Conservation (phyloP, 2,329 filamentous ascomycete genomes). For the Sarocladium strictum region DNA sequence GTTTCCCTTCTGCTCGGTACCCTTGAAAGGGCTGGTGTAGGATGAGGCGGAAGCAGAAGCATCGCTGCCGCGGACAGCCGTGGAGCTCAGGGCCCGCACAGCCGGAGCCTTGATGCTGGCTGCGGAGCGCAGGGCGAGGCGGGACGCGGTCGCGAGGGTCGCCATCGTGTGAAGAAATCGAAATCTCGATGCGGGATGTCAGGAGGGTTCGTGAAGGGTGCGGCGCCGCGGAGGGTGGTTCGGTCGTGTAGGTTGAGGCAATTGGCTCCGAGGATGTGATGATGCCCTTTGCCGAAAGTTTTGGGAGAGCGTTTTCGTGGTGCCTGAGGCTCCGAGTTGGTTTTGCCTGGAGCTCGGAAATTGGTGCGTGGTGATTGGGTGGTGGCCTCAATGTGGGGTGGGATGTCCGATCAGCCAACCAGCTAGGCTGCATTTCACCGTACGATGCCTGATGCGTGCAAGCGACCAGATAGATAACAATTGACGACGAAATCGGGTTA, state of each 20-base stretch:
- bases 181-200: conserved; percentile 14
- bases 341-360: conserved; percentile 34
- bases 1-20: conserved; percentile 49
- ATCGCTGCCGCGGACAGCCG: conserved; percentile 37
- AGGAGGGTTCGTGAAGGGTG: conserved; percentile 15
- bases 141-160: conserved; percentile 62
- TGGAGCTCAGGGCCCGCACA: conserved; percentile 52
- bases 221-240: neutral
- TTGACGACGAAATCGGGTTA: too few species aligned
- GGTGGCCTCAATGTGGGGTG: conserved; percentile 18
- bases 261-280: conserved; percentile 20
- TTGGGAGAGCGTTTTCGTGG: conserved; percentile 25
- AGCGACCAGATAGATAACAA: too few species aligned
- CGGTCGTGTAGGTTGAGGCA: conserved; percentile 7
- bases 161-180: conserved; percentile 52
- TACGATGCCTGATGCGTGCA: neutral
- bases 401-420: conserved; percentile 9
- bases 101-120: conserved; percentile 37
- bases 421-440: conserved; percentile 6
- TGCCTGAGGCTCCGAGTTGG: conserved; percentile 37
- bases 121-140: conserved; percentile 59
- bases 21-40: conserved; percentile 61
- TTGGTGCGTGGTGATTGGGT: conserved; percentile 39
- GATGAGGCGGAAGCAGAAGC: conserved; percentile 39
- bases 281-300: conserved; percentile 36